A percentile compares a stretch with the other conserved stretches of the same genome.
Conservation (phyloP, 2,329 filamentous ascomycete species). For the Didymella arachidicola region DNA sequence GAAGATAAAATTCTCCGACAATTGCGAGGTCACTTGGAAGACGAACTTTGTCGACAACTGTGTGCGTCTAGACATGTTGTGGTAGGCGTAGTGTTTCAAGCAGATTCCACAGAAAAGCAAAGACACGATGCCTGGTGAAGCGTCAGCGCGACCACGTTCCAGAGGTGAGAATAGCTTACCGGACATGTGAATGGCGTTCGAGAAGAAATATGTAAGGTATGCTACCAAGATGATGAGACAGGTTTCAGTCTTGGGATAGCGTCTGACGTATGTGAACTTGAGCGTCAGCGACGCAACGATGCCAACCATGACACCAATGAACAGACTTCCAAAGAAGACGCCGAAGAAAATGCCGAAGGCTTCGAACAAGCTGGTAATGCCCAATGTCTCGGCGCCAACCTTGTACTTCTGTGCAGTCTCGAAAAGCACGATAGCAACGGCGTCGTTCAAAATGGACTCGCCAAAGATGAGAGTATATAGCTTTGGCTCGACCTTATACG, state of each 20-base stretch:
- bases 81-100: slow-evolving; percentile 98
- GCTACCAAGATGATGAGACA: slow-evolving; percentile 92
- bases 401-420: slow-evolving; percentile 96
- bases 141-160: slow-evolving; percentile 19
- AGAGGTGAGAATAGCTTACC: slow-evolving; percentile 65
- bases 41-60: slow-evolving; percentile 98
- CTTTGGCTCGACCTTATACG: slow-evolving; percentile 98
- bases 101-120: slow-evolving; percentile 98
- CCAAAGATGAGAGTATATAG: slow-evolving; percentile 99
- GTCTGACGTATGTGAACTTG: slow-evolving; percentile 92
- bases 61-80: slow-evolving; percentile 98
- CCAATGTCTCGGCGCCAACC: slow-evolving; percentile 72
- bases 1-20: slow-evolving; percentile 99
- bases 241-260: slow-evolving; percentile 96
- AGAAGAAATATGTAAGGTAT: slow-evolving; percentile 97
- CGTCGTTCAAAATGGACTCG: slow-evolving; percentile 97
- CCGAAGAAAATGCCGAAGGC: slow-evolving; percentile 93
- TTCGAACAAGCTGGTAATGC: slow-evolving; percentile 84
- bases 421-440: slow-evolving; percentile 97
- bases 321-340: slow-evolving; percentile 92
- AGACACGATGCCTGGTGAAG: slow-evolving; percentile 83
- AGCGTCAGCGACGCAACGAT: slow-evolving; percentile 85
- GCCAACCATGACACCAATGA: slow-evolving; percentile 87
- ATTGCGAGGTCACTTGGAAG: slow-evolving; percentile 91
- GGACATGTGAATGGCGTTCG: slow-evolving; percentile 93